A percentile compares a stretch with the other conserved stretches of the same genome.
Evolutionary conservation across 129 eudicot genomes (phyloP).

Genomic region (Tanacetum coccineum): DNA sequence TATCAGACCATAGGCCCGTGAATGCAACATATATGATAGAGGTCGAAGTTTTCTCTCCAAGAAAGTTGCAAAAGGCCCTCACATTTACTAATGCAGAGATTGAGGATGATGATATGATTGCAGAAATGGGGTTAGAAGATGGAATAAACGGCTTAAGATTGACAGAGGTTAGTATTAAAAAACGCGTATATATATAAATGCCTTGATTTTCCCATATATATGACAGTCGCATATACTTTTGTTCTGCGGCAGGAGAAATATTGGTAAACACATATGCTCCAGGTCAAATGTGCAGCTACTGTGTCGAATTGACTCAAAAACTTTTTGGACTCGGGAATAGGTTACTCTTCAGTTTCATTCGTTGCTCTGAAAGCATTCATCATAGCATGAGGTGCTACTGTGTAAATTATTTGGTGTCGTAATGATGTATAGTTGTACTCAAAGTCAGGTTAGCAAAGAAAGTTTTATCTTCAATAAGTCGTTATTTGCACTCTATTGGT

Average conservation of each 20-base stretch:
- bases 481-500: slow-evolving; percentile 15
- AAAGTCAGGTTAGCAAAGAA: slow-evolving; percentile 16
- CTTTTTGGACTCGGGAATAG: not conserved
- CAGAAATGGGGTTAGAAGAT: slow-evolving; percentile 27
- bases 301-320: not conserved
- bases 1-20: slow-evolving; percentile 94
- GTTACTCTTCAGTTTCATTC: slow-evolving; percentile 10
- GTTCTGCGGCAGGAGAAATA: slow-evolving; percentile 21
- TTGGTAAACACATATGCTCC: slow-evolving; percentile 12
- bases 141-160: slow-evolving; percentile 39
- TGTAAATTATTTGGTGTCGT: slow-evolving; percentile 25
- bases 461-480: not conserved
- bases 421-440: slow-evolving; percentile 10
- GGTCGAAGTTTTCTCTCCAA: slow-evolving; percentile 78
- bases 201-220: too few relatives aligned
- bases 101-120: slow-evolving; percentile 40
- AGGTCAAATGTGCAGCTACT: not conserved
- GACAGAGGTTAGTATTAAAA: slow-evolving; percentile 48
- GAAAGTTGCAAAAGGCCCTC: slow-evolving; percentile 80
- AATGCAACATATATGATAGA: slow-evolving; percentile 70
- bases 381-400: not conserved
- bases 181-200: not conserved
- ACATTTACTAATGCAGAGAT: slow-evolving; percentile 90
- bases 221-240: not conserved
- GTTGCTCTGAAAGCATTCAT: not conserved